phyloP scores from a whole-genome alignment of 495 filamentous ascomycete genomes.

The Hyaloscypha variabilis region DNA sequence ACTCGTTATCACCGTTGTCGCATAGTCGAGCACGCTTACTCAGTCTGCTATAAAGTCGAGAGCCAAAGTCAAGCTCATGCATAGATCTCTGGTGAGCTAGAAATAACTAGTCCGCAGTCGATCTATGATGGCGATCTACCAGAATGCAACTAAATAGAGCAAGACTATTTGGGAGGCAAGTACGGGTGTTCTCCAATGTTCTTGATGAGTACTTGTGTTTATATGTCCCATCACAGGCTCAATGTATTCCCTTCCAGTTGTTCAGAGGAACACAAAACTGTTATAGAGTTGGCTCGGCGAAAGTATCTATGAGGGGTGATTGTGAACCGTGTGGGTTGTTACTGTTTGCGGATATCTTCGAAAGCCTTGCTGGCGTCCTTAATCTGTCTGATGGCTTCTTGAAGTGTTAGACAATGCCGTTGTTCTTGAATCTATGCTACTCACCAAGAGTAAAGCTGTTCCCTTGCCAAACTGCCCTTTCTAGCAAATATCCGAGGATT shows the following conservation, averaged over 20 bases:
- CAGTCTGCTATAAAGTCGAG: neutral
- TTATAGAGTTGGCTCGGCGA: no score
- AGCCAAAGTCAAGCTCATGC: neutral
- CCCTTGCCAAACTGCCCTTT: neutral
- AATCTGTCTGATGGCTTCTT: no score
- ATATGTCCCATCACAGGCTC: no score
- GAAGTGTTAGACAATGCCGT: neutral
- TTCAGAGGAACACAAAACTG: no score
- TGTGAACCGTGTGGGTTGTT: neutral
- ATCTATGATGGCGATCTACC: neutral
- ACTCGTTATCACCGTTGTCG: slow-evolving; percentile 6
- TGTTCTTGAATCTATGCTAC: neutral
- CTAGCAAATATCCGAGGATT: neutral
- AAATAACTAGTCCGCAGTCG: neutral
- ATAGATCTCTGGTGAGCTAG: neutral
- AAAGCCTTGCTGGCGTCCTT: no score
- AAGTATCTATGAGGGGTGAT: no score
- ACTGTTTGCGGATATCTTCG: neutral
- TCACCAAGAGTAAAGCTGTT: neutral
- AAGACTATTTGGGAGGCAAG: no score
- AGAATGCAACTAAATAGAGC: neutral
- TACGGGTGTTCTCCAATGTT: no score
- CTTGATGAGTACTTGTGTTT: no score
- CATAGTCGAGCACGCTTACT: slow-evolving; percentile 15
- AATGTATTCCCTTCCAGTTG: no score